Conservation (phyloP, 768 basidiomycete species). For the Cyclocybe cylindracea region DNA sequence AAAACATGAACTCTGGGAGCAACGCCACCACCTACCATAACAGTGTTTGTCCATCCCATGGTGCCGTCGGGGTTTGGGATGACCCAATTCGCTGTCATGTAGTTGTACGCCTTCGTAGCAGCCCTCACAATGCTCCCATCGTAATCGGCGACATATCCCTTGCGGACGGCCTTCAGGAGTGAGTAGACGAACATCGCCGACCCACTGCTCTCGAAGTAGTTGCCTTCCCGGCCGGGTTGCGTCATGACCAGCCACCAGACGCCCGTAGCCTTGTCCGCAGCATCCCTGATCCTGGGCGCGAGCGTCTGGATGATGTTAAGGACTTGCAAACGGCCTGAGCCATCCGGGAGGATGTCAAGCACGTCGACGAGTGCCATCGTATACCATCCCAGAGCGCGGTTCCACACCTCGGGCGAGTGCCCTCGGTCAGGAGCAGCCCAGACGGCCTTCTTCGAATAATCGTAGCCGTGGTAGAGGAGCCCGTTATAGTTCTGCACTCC, state of each 20-base stretch:
- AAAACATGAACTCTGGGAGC: background rate
- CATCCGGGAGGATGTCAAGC: slow-evolving; percentile 36
- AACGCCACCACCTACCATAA: slow-evolving; percentile 30
- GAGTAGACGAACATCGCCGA: slow-evolving; percentile 48
- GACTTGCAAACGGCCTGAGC: slow-evolving; percentile 28
- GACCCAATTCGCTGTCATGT: slow-evolving; percentile 41
- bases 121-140: slow-evolving; percentile 39
- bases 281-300: slow-evolving; percentile 34
- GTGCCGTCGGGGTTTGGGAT: slow-evolving; percentile 42
- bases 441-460: slow-evolving; percentile 39
- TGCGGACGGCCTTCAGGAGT: slow-evolving; percentile 43
- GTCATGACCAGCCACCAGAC: slow-evolving; percentile 56
- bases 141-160: slow-evolving; percentile 37
- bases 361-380: slow-evolving; percentile 49
- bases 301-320: slow-evolving; percentile 35
- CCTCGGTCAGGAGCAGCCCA: slow-evolving; percentile 50
- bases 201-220: slow-evolving; percentile 53
- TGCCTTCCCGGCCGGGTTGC: slow-evolving; percentile 42
- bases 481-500: slow-evolving; percentile 39
- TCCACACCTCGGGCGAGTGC: slow-evolving; percentile 51
- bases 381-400: slow-evolving; percentile 50
- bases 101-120: slow-evolving; percentile 42
- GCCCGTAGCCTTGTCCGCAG: slow-evolving; percentile 38
- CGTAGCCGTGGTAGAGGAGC: slow-evolving; percentile 52
- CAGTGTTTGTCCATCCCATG: slow-evolving; percentile 47